Base-by-base conservation (phyloP, 352 stramenopile species). In the Phytopythium vexans region DNA sequence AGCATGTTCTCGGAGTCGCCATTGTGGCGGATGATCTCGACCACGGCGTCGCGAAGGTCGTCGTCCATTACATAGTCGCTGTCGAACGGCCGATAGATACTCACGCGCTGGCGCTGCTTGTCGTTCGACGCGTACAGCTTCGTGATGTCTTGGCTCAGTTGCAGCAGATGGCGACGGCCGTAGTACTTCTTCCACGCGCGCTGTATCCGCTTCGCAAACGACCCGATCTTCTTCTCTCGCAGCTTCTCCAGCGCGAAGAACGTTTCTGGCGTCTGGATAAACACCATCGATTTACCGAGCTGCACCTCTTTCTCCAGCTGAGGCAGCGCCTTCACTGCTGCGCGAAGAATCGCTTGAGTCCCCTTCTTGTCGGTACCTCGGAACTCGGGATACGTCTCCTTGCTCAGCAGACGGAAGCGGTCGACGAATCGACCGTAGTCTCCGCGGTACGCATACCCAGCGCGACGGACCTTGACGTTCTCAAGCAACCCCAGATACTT, bases 161-260 rank as follows among this genome's bases (percentile, higher is more conserved):
- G 68, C 27, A 96, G 62, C 42, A 96, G 64, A 62, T 97, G 86
- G 0, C 89, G 80, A 12, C 86, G 71, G 7, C 76, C 82, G 7
- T 66, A 84, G 56, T 89, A 96, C 48, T 80, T 84, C 34, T 86
- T 89, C 82, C 87, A 96, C 10, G 73, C 75, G 14, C 77, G 81
- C 42, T 96, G 85, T 50, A 96, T 97, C 33, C 82, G 79, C 51
- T 73, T 70, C 7, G 79, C 86, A 54, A 83, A 95, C 6, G 70
- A 83, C 0, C 81, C 76, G 27, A 95, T 77, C 45, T 83, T 90
- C 38, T 86, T 77, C 39, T 96, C 86, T 14, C 89, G 74, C 11
- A 95, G 51, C 49, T 94, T 93, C 57, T 97, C 89, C 8, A 97
- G 62, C 31, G 84, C 76, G 53, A 97, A 97, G 60, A 95, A 94